Evolutionary conservation across 2,329 filamentous ascomycete genomes (phyloP).

Genomic region (Tolypocladium inflatum): DNA sequence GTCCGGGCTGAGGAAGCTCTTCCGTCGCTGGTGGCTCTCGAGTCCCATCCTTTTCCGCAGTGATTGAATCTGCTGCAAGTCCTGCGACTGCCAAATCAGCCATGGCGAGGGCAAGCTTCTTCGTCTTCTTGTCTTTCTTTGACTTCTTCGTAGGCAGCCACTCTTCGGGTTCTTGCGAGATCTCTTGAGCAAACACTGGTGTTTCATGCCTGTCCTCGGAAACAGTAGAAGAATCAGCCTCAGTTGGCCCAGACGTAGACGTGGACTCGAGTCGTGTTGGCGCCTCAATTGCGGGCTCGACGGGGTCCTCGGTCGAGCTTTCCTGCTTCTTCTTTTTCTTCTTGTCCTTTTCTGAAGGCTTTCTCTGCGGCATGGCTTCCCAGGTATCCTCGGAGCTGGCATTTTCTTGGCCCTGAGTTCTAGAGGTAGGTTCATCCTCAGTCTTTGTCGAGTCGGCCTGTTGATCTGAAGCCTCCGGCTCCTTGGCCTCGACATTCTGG

Average conservation of each 20-base stretch:
- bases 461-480: neutral
- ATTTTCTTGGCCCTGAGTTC: neutral
- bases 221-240: neutral
- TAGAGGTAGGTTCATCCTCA: neutral
- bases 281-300: neutral
- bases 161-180: constrained; percentile 4
- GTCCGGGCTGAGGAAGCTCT: neutral
- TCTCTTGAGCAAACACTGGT: constrained; percentile 1
- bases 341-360: constrained; percentile 19
- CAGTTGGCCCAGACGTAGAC: neutral
- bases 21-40: neutral
- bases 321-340: constrained; percentile 11
- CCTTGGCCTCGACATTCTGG: neutral
- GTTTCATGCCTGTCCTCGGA: neutral
- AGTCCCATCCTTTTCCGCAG: neutral
- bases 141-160: constrained; percentile 12
- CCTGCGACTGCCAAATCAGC: constrained; percentile 3
- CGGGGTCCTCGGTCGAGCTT: neutral
- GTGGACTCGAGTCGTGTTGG: neutral
- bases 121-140: constrained; percentile 25
- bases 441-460: neutral
- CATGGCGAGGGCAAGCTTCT: constrained; percentile 16
- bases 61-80: neutral
- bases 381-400: neutral
- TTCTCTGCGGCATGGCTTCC: constrained; percentile 4